Base-by-base conservation (phyloP, 805 yeast species). In the Wickerhamiella galacta region DNA sequence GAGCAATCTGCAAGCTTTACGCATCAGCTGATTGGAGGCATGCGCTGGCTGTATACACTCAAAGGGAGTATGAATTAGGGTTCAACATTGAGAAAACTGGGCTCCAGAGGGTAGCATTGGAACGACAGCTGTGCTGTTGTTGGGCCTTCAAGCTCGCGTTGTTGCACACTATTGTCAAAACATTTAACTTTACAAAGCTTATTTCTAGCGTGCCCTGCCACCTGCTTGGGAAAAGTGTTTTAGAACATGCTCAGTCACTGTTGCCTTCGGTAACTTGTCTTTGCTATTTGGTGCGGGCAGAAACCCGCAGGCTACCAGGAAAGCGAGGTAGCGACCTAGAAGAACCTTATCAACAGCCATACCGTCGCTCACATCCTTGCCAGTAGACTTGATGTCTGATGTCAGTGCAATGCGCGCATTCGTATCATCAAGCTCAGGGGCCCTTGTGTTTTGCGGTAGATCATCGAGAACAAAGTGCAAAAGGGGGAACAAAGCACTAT, bases 401-500 rank as follows among this genome's bases (percentile, higher is more conserved):
- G 57, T 59, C 51, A 90, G 68, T 0, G 85, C 66, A n/a, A 53
- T 52, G n/a, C 63, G 68, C 1, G 96, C 80, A 52, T 90, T 85
- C 4, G 64, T 33, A 45, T 92, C 98, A 49, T 85, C 94, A 42
- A 90, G 65, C 55, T 87, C 95, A 2, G 98, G 96, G 8, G 98
- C 96, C 56, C 74, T 79, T 20, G 96, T 79, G 52, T 74, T 75
- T 40, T 75, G 76, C 5, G 95, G 95, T 48, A 90, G 67, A 51
- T 85, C 75, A 49, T 83, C 98, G 44, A 92, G 64, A 10, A 85
- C 96, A 61, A 90, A 81, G 58, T 90, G 96, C 45, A 90, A 63
- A 46, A 90, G 64, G 37, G 99, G 98, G 61, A 72, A 90, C 41
- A 90, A 64, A 0, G 98, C 96, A 43, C 75, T 75, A 46, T 81